Evolutionary conservation across 2,329 filamentous ascomycete species (phyloP).

Genomic region (Fusarium sarcochroum): DNA sequence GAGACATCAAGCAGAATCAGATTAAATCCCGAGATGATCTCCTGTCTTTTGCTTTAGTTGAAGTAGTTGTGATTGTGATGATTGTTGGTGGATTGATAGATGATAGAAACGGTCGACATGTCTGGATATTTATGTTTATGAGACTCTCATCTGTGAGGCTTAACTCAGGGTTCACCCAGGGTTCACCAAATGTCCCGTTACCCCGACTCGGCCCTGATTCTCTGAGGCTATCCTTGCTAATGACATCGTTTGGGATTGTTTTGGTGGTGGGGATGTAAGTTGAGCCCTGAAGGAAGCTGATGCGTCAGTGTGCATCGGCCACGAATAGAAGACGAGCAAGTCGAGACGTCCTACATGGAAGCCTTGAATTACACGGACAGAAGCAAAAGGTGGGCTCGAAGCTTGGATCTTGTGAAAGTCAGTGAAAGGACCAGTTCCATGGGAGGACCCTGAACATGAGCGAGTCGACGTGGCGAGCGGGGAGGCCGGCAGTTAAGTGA

Average conservation of each 20-base stretch:
- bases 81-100: constrained; percentile 13
- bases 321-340: constrained; percentile 12
- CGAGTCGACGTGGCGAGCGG: constrained; percentile 43
- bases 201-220: constrained; percentile 41
- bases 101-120: constrained; percentile 13
- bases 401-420: constrained; percentile 37
- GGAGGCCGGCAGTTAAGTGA: constrained; percentile 31
- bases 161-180: constrained; percentile 19
- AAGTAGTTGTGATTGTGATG: constrained; percentile 8
- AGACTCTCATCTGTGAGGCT: constrained; percentile 14
- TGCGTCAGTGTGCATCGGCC: constrained; percentile 17
- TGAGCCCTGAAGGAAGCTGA: constrained; percentile 32
- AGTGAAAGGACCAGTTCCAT: constrained; percentile 39
- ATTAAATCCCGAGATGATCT: constrained; percentile 10
- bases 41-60: constrained; percentile 14
- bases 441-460: constrained; percentile 44
- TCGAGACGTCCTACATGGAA: constrained; percentile 25
- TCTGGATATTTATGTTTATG: constrained; percentile 42
- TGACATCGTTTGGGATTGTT: constrained; percentile 41
- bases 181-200: constrained; percentile 17
- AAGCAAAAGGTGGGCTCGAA: constrained; percentile 30
- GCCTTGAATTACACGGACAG: constrained; percentile 20
- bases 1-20: constrained; percentile 28
- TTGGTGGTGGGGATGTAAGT: constrained; percentile 37
- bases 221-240: constrained; percentile 41